Evolutionary conservation across 2,329 filamentous ascomycete species (phyloP).

Genomic region (Alternaria triticimaculans): DNA sequence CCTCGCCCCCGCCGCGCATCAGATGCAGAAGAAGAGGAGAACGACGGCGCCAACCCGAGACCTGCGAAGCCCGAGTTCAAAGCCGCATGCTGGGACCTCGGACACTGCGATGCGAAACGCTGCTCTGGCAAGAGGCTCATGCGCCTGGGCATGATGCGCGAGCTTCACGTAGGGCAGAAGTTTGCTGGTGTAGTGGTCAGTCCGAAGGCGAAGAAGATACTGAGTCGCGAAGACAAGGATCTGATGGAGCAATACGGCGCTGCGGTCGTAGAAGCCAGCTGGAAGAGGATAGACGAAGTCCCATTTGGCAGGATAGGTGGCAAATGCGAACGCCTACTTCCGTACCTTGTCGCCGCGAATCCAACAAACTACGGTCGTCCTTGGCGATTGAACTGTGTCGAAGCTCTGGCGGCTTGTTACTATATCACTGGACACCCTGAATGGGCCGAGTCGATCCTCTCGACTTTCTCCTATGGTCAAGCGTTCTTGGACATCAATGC

Average conservation of each 20-base stretch:
- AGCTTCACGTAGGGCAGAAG: slow-evolving; percentile 89
- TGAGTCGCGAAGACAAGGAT: slow-evolving; percentile 82
- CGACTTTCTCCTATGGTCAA: slow-evolving; percentile 85
- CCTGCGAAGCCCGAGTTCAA: slow-evolving; percentile 71
- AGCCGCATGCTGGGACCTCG: slow-evolving; percentile 96
- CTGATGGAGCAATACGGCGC: slow-evolving; percentile 88
- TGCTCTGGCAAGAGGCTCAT: slow-evolving; percentile 97
- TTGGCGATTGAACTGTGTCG: slow-evolving; percentile 93
- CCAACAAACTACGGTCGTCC: slow-evolving; percentile 97
- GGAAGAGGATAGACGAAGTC: slow-evolving; percentile 90
- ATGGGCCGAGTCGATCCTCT: slow-evolving; percentile 85
- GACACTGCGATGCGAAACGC: slow-evolving; percentile 95
- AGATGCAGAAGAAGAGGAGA: slow-evolving; percentile 31
- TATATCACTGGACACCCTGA: slow-evolving; percentile 90
- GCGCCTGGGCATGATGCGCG: slow-evolving; percentile 89
- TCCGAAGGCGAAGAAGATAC: slow-evolving; percentile 85
- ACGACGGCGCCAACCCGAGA: slow-evolving; percentile 34
- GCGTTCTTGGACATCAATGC: slow-evolving; percentile 92
- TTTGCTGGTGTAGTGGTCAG: slow-evolving; percentile 92
- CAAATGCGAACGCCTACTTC: slow-evolving; percentile 82
- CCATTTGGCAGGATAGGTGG: slow-evolving; percentile 92
- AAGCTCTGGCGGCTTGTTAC: slow-evolving; percentile 91
- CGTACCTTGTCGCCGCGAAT: slow-evolving; percentile 96
- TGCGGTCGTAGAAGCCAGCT: slow-evolving; percentile 95
- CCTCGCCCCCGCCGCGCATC: slow-evolving; percentile 49